These are phyloP conservation scores for Baorangia bicolor DNA, from an alignment of 768 basidiomycete species.

Conservation along the genomic window DNA sequence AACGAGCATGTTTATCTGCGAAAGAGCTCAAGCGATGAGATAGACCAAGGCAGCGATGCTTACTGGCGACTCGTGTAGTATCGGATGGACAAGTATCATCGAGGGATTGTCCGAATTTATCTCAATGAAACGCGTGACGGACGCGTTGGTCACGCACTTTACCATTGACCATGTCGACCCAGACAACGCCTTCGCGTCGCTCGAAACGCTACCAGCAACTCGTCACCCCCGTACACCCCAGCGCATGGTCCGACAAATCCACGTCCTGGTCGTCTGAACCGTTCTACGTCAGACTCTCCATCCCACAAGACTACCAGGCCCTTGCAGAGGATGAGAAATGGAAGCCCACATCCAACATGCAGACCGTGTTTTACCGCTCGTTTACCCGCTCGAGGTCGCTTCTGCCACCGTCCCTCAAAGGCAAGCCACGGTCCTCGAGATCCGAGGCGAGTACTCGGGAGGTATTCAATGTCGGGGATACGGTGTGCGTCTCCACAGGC, in stretches of 20 bases:
- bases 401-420: conserved; percentile 17
- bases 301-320: conserved; percentile 27
- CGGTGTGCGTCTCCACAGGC: conserved; percentile 55
- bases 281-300: conserved; percentile 19
- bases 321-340: conserved; percentile 29
- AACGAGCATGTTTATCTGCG: conserved; percentile 61
- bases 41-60: conserved; percentile 1
- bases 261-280: conserved; percentile 30
- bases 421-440: conserved; percentile 10
- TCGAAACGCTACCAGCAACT: conserved; percentile 38
- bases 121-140: conserved; percentile 21
- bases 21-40: not conserved
- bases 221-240: conserved; percentile 28
- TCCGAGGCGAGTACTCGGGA: conserved; percentile 18
- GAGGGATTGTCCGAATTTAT: conserved; percentile 4
- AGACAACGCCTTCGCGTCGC: conserved; percentile 34
- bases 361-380: conserved; percentile 31
- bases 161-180: conserved; percentile 16
- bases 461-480: conserved; percentile 60
- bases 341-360: conserved; percentile 16
- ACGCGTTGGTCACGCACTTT: conserved; percentile 15
- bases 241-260: conserved; percentile 28
- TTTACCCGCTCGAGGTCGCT: conserved; percentile 23
- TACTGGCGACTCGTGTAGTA: conserved; percentile 11
- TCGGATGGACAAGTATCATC: conserved; percentile 1